Percentiles rank a stretch among this genome's conserved stretches.
Conservation (phyloP, 768 basidiomycete genomes). For the Leccinum obscurum region DNA sequence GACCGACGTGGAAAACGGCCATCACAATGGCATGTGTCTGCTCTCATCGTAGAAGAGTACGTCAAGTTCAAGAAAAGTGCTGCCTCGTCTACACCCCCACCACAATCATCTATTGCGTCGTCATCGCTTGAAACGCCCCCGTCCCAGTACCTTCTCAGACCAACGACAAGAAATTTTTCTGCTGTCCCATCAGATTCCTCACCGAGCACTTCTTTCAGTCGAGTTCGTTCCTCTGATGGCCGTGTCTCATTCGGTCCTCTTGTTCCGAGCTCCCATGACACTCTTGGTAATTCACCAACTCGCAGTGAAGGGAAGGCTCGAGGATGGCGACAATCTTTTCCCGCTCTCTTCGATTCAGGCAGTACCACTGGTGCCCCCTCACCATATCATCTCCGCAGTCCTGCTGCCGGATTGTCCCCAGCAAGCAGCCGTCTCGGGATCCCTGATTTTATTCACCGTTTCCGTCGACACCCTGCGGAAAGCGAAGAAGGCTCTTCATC, state of each 20-base stretch:
- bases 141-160: slow-evolving; percentile 14
- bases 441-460: slow-evolving; percentile 38
- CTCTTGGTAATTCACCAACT: slow-evolving; percentile 45
- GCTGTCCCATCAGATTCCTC: slow-evolving; percentile 41
- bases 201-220: slow-evolving; percentile 40
- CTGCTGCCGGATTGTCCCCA: slow-evolving; percentile 41
- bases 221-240: slow-evolving; percentile 45
- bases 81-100: slow-evolving; percentile 13
- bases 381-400: slow-evolving; percentile 24
- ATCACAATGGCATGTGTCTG: slow-evolving; percentile 64
- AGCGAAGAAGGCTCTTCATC: slow-evolving; percentile 54
- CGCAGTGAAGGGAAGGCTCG: slow-evolving; percentile 40
- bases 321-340: slow-evolving; percentile 32
- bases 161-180: slow-evolving; percentile 20
- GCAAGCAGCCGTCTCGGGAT: slow-evolving; percentile 43
- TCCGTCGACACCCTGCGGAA: slow-evolving; percentile 35
- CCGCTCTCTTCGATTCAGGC: slow-evolving; percentile 26
- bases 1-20: slow-evolving; percentile 46
- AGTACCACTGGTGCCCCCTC: slow-evolving; percentile 42
- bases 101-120: slow-evolving; percentile 14
- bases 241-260: slow-evolving; percentile 59
- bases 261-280: slow-evolving; percentile 47
- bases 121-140: slow-evolving; percentile 18
- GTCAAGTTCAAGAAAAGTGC: slow-evolving; percentile 40
- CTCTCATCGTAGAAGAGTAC: slow-evolving; percentile 69